Conservation (phyloP, 2,329 filamentous ascomycete genomes). For the Epichloe festucae region DNA sequence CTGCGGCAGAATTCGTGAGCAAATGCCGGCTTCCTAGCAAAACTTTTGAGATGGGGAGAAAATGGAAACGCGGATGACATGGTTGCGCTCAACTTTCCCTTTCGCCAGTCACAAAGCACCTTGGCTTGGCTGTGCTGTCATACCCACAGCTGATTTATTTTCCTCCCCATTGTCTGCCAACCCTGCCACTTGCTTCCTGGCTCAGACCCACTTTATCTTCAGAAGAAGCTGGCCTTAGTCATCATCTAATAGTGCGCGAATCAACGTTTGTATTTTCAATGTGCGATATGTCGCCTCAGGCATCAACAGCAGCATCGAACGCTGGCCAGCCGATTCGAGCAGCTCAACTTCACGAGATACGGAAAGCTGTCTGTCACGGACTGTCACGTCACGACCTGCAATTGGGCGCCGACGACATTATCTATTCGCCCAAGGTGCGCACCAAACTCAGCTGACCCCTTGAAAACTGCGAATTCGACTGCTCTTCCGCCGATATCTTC, state of each 20-base stretch:
- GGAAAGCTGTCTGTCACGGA: not conserved
- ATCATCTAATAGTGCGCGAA: not conserved
- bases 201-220: not conserved
- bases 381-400: constrained; percentile 15
- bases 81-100: not conserved
- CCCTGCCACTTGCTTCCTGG: not conserved
- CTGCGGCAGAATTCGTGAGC: constrained; percentile 29
- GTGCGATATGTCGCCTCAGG: constrained; percentile 20
- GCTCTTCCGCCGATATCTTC: not conserved
- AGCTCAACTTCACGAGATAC: not conserved
- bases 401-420: constrained; percentile 21
- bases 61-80: constrained; percentile 12
- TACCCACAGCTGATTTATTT: not conserved
- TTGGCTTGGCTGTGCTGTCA: not conserved
- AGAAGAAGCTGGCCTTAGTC: not conserved
- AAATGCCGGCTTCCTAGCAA: constrained; percentile 35
- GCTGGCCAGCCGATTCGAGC: not conserved
- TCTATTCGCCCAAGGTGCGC: constrained; percentile 16
- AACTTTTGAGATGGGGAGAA: constrained; percentile 30
- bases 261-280: not conserved
- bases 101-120: not conserved
- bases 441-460: not conserved
- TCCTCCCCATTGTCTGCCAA: not conserved
- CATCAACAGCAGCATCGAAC: constrained; percentile 6
- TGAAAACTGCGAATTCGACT: not conserved